Conservation (phyloP, 257 asterid genomes). For the Linaria vulgaris region DNA sequence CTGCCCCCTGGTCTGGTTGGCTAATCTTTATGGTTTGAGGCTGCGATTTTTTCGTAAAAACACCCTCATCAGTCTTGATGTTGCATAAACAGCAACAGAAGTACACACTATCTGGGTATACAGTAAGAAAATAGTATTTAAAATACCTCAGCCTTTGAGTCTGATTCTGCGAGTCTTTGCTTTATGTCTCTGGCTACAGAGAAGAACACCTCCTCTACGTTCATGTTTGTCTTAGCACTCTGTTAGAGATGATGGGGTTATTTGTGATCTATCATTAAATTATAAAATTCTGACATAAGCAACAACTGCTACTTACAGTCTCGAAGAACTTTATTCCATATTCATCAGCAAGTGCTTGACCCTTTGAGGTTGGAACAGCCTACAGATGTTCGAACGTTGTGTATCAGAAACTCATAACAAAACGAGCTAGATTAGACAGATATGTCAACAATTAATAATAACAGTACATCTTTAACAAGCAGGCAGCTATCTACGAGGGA, state of each 20-base stretch:
- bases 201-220: conserved; percentile 97
- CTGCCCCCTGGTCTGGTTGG: conserved; percentile 65
- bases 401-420: conserved; percentile 10
- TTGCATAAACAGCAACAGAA: background rate
- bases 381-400: conserved; percentile 27
- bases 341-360: conserved; percentile 97
- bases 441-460: background rate
- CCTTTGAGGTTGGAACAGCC: conserved; percentile 94
- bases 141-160: conserved; percentile 72
- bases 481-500: background rate
- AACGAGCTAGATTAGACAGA: conserved; percentile 12
- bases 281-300: conserved; percentile 15
- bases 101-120: background rate
- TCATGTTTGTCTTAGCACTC: conserved; percentile 96
- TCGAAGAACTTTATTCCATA: conserved; percentile 90
- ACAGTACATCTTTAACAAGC: conserved; percentile 6
- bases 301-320: conserved; percentile 61
- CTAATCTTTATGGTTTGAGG: conserved; percentile 69
- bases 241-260: conserved; percentile 34
- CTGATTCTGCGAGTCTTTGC: conserved; percentile 85
- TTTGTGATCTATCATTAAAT: conserved; percentile 23
- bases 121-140: background rate
- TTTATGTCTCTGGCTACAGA: conserved; percentile 89
- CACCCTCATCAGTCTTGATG: conserved; percentile 20
- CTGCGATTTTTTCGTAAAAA: conserved; percentile 38